Conservation (phyloP, 169 alveolate species). For the Eimeria necatrix region DNA sequence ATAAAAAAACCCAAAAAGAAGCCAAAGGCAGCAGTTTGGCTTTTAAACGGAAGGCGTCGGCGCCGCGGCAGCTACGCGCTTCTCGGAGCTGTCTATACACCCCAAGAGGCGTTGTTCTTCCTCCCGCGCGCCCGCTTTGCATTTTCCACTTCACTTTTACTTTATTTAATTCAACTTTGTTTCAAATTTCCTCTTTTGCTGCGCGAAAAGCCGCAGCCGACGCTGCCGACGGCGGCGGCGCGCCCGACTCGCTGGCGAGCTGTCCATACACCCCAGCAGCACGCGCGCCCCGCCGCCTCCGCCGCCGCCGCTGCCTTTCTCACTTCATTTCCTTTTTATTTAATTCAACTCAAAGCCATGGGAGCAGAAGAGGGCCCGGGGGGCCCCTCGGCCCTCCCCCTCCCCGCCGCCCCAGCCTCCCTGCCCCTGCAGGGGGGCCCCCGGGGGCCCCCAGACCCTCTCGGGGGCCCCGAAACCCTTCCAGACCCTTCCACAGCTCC, state of each 20-base stretch:
- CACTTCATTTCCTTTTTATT: neutral
- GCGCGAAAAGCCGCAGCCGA: neutral
- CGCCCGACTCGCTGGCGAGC: neutral
- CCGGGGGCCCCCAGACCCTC: neutral
- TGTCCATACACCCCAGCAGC: neutral
- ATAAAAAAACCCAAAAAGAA: no score
- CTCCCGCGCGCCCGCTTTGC: no score
- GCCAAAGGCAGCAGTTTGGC: no score
- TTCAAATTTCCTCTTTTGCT: neutral
- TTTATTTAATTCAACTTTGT: neutral
- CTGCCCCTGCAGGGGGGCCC: neutral
- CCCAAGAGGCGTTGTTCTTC: neutral
- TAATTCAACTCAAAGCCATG: neutral
- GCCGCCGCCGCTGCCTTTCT: no score
- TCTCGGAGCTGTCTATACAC: neutral
- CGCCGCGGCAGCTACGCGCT: slow-evolving; percentile 6
- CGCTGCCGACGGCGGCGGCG: slow-evolving; percentile 6
- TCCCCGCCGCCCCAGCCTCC: neutral
- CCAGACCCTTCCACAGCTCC: slow-evolving; percentile 35
- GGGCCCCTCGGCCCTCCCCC: no score
- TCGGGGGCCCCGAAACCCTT: neutral
- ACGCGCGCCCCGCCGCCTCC: neutral
- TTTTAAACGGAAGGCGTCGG: neutral
- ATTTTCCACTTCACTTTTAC: neutral
- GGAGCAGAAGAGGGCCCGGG: neutral